Percentiles rank a stretch among this genome's conserved stretches.
Conservation (phyloP, 306 rosid genomes). For the Adenanthera pavonina region DNA sequence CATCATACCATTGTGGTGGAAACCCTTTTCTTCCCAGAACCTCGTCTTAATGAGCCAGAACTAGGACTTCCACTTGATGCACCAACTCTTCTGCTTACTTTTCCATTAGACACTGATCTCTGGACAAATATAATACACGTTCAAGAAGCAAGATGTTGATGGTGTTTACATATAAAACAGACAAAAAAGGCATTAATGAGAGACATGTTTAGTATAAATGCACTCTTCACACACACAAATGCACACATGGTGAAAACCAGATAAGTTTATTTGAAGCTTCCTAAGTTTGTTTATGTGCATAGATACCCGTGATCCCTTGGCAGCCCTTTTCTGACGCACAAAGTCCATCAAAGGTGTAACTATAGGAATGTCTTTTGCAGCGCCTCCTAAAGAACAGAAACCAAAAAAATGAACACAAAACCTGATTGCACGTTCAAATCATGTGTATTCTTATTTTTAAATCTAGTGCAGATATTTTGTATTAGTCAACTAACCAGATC, state of each 20-base stretch:
- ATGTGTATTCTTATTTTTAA: background rate
- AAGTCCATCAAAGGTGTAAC: conserved; percentile 85
- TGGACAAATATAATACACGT: conserved; percentile 40
- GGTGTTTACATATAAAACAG: conserved; percentile 13
- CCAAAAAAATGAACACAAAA: conserved; percentile 12
- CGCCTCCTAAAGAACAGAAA: conserved; percentile 48
- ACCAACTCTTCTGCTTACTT: conserved; percentile 56
- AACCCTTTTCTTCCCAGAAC: conserved; percentile 65
- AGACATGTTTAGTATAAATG: conserved; percentile 23
- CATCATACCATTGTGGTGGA: conserved; percentile 64
- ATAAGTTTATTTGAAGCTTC: conserved; percentile 18
- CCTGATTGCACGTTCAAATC: conserved; percentile 9
- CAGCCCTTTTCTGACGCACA: conserved; percentile 81
- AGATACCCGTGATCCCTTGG: conserved; percentile 74
- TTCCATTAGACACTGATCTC: conserved; percentile 65
- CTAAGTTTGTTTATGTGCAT: conserved; percentile 4
- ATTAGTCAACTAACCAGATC: conserved; percentile 60
- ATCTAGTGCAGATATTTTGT: conserved; percentile 18
- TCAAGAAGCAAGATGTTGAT: conserved; percentile 22
- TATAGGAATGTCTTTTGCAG: conserved; percentile 62
- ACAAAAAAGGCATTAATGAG: conserved; percentile 13
- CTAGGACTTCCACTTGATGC: conserved; percentile 53
- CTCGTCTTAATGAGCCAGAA: conserved; percentile 55
- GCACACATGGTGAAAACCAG: conserved; percentile 13
- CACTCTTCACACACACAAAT: background rate